These are phyloP conservation scores for Pseudogymnoascus sp. DNA, from an alignment of 2,329 filamentous ascomycete genomes.

Conservation along the genomic window DNA sequence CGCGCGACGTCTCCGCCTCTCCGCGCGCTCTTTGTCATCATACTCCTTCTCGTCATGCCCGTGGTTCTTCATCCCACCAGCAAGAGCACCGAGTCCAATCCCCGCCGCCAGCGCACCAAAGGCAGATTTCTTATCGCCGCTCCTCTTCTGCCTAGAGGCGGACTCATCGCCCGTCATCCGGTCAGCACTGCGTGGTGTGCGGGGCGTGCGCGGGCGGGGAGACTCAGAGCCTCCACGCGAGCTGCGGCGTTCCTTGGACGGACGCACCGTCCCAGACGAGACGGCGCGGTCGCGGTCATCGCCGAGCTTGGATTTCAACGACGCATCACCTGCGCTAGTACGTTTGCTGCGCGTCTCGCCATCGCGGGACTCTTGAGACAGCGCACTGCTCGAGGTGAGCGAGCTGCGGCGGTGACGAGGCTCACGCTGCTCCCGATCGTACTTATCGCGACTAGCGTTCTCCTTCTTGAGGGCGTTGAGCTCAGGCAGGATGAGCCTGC, in stretches of 20 bases:
- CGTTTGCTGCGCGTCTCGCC: slow-evolving; percentile 10
- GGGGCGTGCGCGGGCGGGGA: slow-evolving; percentile 1
- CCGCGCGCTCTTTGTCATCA: slow-evolving; percentile 34
- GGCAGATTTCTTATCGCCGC: slow-evolving; percentile 21
- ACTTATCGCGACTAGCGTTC: slow-evolving; percentile 61
- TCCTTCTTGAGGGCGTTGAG: slow-evolving; percentile 86
- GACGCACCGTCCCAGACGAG: slow-evolving; percentile 45
- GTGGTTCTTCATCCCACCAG: slow-evolving; percentile 21
- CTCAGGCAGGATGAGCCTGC: slow-evolving; percentile 71
- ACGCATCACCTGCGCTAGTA: slow-evolving; percentile 27
- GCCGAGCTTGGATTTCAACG: slow-evolving; percentile 41
- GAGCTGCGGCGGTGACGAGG: slow-evolving; percentile 51
- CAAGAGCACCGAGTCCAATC: slow-evolving; percentile 45
- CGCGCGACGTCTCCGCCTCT: slow-evolving; percentile 33
- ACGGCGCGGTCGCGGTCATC: slow-evolving; percentile 42
- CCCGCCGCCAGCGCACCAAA: slow-evolving; percentile 23
- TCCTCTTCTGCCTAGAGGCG: slow-evolving; percentile 36
- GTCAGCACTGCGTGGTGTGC: slow-evolving; percentile 27
- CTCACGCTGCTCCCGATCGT: slow-evolving; percentile 45
- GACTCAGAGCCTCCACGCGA: slow-evolving; percentile 28
- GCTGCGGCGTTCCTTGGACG: slow-evolving; percentile 42
- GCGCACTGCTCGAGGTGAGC: slow-evolving; percentile 46
- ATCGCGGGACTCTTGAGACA: slow-evolving; percentile 44
- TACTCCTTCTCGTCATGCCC: not conserved
- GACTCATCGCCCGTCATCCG: slow-evolving; percentile 39